phyloP scores from a whole-genome alignment of 257 asterid genomes.

The Jacaranda mimosifolia region DNA sequence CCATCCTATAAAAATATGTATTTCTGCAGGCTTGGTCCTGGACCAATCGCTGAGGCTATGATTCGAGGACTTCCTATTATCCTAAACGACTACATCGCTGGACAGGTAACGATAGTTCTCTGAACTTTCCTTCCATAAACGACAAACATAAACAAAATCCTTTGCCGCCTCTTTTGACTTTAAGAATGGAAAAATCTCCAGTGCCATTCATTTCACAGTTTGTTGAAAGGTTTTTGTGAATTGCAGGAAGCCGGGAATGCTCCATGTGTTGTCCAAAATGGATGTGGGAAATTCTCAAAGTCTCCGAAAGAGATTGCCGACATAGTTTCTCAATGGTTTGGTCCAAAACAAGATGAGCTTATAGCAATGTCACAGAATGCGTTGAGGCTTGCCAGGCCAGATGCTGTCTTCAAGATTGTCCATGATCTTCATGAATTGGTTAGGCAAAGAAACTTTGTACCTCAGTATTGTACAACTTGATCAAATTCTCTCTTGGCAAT shows the following conservation, averaged over 20 bases:
- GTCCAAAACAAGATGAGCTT: constrained; percentile 84
- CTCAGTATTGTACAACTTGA: constrained; percentile 57
- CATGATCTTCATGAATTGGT: constrained; percentile 92
- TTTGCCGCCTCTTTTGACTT: neutral
- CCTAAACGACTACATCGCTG: constrained; percentile 89
- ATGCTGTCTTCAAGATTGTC: constrained; percentile 94
- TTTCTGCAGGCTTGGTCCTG: constrained; percentile 93
- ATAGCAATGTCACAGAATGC: constrained; percentile 83
- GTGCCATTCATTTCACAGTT: neutral
- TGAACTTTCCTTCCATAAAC: neutral
- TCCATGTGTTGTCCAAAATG: constrained; percentile 88
- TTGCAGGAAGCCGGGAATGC: constrained; percentile 99
- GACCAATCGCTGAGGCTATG: constrained; percentile 96
- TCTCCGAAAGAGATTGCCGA: constrained; percentile 86
- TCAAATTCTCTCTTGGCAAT: neutral
- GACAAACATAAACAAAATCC: neutral
- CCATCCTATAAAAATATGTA: constrained; percentile 13
- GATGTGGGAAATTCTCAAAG: constrained; percentile 93
- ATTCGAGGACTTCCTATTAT: constrained; percentile 97
- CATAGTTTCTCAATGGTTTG: constrained; percentile 87
- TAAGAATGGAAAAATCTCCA: neutral
- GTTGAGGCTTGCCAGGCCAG: constrained; percentile 79
- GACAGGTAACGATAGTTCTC: constrained; percentile 69
- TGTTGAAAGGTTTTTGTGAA: neutral
- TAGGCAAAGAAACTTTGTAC: constrained; percentile 61